Evolutionary conservation across 2,329 filamentous ascomycete species (phyloP).

Genomic region (Rhinocladiella mackenziei): DNA sequence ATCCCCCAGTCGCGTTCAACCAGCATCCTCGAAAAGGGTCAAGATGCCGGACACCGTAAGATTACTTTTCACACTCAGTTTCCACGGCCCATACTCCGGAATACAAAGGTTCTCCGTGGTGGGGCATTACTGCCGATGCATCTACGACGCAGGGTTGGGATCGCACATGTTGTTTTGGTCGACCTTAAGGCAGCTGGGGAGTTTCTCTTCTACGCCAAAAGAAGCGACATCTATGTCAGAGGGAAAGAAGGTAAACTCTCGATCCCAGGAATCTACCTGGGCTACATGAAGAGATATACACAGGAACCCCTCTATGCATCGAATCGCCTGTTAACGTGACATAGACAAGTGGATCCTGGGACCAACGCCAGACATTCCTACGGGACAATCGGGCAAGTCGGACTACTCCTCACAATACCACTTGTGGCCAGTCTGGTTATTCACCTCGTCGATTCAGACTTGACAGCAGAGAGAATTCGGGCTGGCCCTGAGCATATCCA

Average conservation of each 20-base stretch:
- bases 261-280: slow-evolving; percentile 11
- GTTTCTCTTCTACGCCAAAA: slow-evolving; percentile 63
- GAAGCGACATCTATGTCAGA: slow-evolving; percentile 65
- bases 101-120: slow-evolving; percentile 63
- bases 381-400: slow-evolving; percentile 61
- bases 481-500: slow-evolving; percentile 79
- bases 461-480: slow-evolving; percentile 63
- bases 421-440: slow-evolving; percentile 70
- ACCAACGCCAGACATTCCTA: slow-evolving; percentile 65
- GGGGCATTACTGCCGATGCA: slow-evolving; percentile 68
- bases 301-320: too few species aligned
- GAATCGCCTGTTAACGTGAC: slow-evolving; percentile 5
- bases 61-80: too few species aligned
- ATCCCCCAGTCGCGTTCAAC: too few species aligned
- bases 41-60: too few species aligned
- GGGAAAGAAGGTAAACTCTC: slow-evolving; percentile 55
- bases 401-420: slow-evolving; percentile 56
- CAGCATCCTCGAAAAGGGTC: not conserved
- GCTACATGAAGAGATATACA: too few species aligned
- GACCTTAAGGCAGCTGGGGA: slow-evolving; percentile 58
- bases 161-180: slow-evolving; percentile 67
- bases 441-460: slow-evolving; percentile 52
- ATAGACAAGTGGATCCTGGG: slow-evolving; percentile 68
- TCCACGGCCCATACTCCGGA: too few species aligned
- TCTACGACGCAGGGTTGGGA: slow-evolving; percentile 56